Base-by-base conservation (phyloP, 768 basidiomycete genomes). In the Lanmaoa rubissima region DNA sequence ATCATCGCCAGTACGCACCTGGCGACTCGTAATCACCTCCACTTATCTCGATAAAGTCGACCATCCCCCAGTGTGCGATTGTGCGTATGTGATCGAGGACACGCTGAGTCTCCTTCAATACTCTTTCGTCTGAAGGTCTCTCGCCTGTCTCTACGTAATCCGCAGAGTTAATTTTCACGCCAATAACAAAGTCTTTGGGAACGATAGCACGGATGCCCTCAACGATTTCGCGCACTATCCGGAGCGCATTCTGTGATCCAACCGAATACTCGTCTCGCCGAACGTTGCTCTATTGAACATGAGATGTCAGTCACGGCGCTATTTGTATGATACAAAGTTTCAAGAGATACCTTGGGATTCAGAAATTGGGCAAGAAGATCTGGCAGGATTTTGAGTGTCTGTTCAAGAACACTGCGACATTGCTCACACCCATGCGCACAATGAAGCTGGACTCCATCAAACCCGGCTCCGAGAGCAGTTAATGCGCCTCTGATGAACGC, bases 1-100 rank as follows among this genome's bases (percentile, higher is more conserved):
- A n/a, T n/a, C n/a, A n/a, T n/a, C n/a, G n/a, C n/a, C n/a, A 3
- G 0, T 12, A 63, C 77, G 17, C 62, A 87, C 92, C 82, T 62
- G 89, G 87, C 17, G 78, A 82, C 65, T 92, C 90, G 61, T 95
- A 96, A 66, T 87, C 86, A 0, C 93, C 93, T 2, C 93, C 93
- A 53, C 87, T 91, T 57, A 96, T 82, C 70, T 96, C 93, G 49
- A 96, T 83, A 65, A 93, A 88, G 69, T 96, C 93, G 5, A 95
- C 65, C 17, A 74, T 72, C 1, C 79, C 78, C 85, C 90, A 91
- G 39, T 69, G 67, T 0, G 86, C 81, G 31, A 94, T 82, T 39
- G 77, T 68, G 17, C 73, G 69, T 13, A 93, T 74, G 64, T 94
- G 86, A 21, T 77, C 70, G 3, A 92, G 70, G 1, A 86, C 86